These are phyloP conservation scores for Arthroderma sp. DNA, from an alignment of 2,329 filamentous ascomycete genomes.

Conservation along the genomic window DNA sequence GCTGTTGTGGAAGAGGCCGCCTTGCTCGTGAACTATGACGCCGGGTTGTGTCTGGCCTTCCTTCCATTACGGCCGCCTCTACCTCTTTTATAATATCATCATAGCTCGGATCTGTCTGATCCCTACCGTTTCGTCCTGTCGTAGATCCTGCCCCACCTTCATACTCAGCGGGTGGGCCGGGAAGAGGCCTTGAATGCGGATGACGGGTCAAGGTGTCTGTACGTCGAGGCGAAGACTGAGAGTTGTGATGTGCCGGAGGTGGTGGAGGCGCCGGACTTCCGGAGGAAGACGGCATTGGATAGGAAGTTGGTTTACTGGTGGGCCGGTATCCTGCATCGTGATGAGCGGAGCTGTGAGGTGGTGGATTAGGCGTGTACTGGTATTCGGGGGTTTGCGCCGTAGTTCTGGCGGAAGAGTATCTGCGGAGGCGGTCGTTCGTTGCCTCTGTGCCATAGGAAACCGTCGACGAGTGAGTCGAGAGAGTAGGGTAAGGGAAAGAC, in stretches of 20 bases:
- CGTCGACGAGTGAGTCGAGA: background rate
- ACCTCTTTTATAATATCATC: conserved; percentile 49
- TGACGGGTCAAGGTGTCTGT: conserved; percentile 45
- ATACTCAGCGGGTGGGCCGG: conserved; percentile 42
- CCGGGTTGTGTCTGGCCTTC: conserved; percentile 17
- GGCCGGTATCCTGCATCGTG: background rate
- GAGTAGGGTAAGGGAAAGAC: conserved; percentile 14
- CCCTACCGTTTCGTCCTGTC: conserved; percentile 18
- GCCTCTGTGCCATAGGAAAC: background rate
- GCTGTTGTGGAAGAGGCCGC: conserved; percentile 17
- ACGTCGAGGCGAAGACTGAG: conserved; percentile 39
- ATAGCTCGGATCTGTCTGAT: conserved; percentile 35
- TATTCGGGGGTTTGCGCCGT: background rate
- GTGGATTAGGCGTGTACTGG: background rate
- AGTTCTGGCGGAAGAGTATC: background rate
- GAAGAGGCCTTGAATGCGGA: conserved; percentile 47
- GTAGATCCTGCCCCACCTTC: conserved; percentile 23
- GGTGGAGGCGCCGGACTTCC: conserved; percentile 31
- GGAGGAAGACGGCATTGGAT: conserved; percentile 19
- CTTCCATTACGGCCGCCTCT: conserved; percentile 40
- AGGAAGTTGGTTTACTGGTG: conserved; percentile 20
- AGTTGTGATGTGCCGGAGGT: conserved; percentile 42
- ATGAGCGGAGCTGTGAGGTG: background rate
- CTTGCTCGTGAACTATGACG: conserved; percentile 21
- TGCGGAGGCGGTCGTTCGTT: background rate